Percentiles rank a stretch among this genome's conserved stretches.
Conservation (phyloP, 257 asterid species). For the Nicotiana sylvestris region DNA sequence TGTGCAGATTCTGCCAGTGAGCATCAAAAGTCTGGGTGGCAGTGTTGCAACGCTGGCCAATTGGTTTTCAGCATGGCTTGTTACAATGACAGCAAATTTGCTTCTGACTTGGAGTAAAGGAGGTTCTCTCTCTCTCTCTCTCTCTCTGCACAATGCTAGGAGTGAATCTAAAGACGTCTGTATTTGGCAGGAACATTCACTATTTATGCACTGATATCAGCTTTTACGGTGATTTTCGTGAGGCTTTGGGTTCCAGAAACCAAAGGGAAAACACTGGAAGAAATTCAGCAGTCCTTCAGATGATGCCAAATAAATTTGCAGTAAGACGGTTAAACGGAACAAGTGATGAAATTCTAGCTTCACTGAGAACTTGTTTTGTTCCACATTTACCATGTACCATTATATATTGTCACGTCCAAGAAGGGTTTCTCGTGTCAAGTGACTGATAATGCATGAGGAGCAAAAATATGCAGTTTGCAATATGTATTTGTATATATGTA, state of each 20-base stretch:
- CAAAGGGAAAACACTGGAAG: constrained; percentile 86
- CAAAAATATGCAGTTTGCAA: constrained; percentile 1
- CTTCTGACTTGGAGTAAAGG: constrained; percentile 85
- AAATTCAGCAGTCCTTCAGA: constrained; percentile 61
- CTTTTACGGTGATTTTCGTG: constrained; percentile 53
- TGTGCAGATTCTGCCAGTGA: constrained; percentile 83
- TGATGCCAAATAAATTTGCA: constrained; percentile 21
- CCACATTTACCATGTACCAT: not conserved
- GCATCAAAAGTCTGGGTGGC: constrained; percentile 86
- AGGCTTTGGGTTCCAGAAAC: constrained; percentile 83
- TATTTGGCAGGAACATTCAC: constrained; percentile 65
- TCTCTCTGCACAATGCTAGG: not conserved
- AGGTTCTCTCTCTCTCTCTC: constrained; percentile 38
- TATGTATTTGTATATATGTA: not conserved
- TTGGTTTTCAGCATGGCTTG: constrained; percentile 72
- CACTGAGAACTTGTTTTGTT: not conserved
- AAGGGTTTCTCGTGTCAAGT: not conserved
- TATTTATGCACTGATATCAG: constrained; percentile 50
- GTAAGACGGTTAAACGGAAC: not conserved
- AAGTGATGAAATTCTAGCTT: not conserved
- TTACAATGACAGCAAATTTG: constrained; percentile 77
- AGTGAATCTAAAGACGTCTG: not conserved
- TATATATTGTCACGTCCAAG: not conserved
- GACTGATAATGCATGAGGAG: not conserved
- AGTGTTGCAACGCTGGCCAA: constrained; percentile 84